Conservation (phyloP, 108 stramenopile species). For the Schizochytrium sp. region DNA sequence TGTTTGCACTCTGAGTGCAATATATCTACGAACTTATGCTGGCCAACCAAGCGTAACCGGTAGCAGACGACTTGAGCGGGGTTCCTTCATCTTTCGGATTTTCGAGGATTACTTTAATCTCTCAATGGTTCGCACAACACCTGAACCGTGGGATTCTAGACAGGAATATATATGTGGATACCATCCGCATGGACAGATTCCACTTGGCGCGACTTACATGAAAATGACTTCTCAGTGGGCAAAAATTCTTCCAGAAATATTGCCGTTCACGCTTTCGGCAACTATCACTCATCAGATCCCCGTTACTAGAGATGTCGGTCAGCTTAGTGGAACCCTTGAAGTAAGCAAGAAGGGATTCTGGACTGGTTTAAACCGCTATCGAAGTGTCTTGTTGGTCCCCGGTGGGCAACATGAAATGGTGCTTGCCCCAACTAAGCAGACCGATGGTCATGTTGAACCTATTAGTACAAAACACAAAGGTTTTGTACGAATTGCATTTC, state of each 20-base stretch:
- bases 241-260: background rate
- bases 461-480: constrained; percentile 51
- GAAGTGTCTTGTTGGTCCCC: constrained; percentile 53
- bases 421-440: background rate
- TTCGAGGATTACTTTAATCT: constrained; percentile 11
- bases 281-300: constrained; percentile 25
- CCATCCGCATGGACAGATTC: constrained; percentile 46
- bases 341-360: constrained; percentile 50
- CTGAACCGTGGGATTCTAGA: constrained; percentile 10
- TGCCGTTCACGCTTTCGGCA: constrained; percentile 14
- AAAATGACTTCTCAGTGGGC: constrained; percentile 45
- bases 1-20: background rate
- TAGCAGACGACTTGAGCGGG: background rate
- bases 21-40: background rate
- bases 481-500: constrained; percentile 49
- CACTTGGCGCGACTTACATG: constrained; percentile 33
- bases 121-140: constrained; percentile 11
- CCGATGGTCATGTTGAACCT: constrained; percentile 28
- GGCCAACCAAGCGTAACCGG: constrained; percentile 20
- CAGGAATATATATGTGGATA: constrained; percentile 50
- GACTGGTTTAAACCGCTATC: constrained; percentile 4
- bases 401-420: constrained; percentile 56
- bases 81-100: background rate
- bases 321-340: constrained; percentile 43
- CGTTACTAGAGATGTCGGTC: constrained; percentile 10